Percentiles rank a stretch among this genome's conserved stretches.
Conservation (phyloP, 2,329 filamentous ascomycete genomes). For the Botrytis fragariae region DNA sequence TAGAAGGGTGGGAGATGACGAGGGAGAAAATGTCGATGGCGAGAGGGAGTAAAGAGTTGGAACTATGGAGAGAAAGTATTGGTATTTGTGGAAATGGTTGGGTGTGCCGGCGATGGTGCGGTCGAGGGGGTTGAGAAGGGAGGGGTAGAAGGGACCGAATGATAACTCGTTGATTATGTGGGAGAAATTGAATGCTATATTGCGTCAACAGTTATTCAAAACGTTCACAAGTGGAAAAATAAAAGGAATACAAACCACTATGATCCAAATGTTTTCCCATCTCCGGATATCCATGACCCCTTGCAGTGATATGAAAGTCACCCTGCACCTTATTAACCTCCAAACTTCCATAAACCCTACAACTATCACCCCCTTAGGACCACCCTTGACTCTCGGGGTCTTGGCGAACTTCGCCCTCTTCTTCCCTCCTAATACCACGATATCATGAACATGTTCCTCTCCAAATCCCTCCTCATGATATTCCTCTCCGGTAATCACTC, state of each 20-base stretch:
- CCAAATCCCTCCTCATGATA: constrained; percentile 67
- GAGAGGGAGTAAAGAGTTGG: constrained; percentile 85
- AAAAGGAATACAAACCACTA: constrained; percentile 51
- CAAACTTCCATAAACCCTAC: constrained; percentile 84
- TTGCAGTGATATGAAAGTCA: constrained; percentile 95
- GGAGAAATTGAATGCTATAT: constrained; percentile 88
- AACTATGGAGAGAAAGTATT: constrained; percentile 95
- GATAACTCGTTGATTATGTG: constrained; percentile 95
- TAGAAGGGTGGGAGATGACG: constrained; percentile 55
- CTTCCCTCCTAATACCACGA: constrained; percentile 67
- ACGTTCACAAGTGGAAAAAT: not conserved
- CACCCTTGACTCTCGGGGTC: constrained; percentile 61
- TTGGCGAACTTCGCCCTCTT: constrained; percentile 67
- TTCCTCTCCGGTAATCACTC: constrained; percentile 55
- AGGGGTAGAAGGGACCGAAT: constrained; percentile 95
- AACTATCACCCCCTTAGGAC: constrained; percentile 59
- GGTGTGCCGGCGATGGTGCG: constrained; percentile 77
- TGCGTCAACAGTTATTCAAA: constrained; percentile 29
- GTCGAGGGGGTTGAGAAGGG: constrained; percentile 90
- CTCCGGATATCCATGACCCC: constrained; percentile 92
- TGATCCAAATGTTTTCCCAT: constrained; percentile 79
- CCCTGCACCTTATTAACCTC: constrained; percentile 96
- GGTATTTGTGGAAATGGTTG: constrained; percentile 87
- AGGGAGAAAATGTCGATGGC: constrained; percentile 34
- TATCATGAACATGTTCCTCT: constrained; percentile 89